Evolutionary conservation across 176 grass and related monocot species (phyloP), one percentile per base, ranked within the genome.

Genomic region (Eremochloa ophiuroides): DNA sequence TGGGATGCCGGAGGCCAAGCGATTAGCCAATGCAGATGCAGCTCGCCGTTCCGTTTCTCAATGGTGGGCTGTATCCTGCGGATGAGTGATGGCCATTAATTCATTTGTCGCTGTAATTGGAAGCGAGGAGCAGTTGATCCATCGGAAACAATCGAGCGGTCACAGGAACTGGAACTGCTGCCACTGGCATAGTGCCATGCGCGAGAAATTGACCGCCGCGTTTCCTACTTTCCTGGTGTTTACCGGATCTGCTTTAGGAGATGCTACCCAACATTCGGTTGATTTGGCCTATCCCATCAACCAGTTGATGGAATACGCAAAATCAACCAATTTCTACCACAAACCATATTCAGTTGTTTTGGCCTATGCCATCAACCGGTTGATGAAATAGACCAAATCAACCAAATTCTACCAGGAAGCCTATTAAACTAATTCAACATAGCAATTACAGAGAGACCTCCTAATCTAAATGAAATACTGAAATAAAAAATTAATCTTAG

Each of bases 1-100:
- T 41, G 77, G 84, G 25, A 81, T 42, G 71, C 40, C 40, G 76
- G 48, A 3, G 8, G 64, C 17, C 70, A 76, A 46, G n/a, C 14
- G 78, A 23, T 16, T 9, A 78, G 12, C 33, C 12, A 68, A 8
- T 77, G 53, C 18, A 25, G 17, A n/a, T n/a, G n/a, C n/a, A n/a
- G n/a, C 15, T 25, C 34, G 66, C 53, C 22, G 51, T 67, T 77
- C 38, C 74, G 13, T 2, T 27, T 84, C 50, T 25, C 48, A 1
- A 15, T 50, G 10, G 10, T 71, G 39, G 39, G 15, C 15, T 40
- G 51, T 2, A 33, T 25, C 13, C 30, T 16, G 50, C 20, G 6
- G 10, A 23, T 58, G 73, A 26, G 44, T 47, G 10, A 14, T 43
- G 18, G 4, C 50, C 50, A 55, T 55, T 20, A n/a, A 62, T 62